Base-by-base conservation (phyloP, 495 filamentous ascomycete genomes). In the Lindgomyces ingoldianus region DNA sequence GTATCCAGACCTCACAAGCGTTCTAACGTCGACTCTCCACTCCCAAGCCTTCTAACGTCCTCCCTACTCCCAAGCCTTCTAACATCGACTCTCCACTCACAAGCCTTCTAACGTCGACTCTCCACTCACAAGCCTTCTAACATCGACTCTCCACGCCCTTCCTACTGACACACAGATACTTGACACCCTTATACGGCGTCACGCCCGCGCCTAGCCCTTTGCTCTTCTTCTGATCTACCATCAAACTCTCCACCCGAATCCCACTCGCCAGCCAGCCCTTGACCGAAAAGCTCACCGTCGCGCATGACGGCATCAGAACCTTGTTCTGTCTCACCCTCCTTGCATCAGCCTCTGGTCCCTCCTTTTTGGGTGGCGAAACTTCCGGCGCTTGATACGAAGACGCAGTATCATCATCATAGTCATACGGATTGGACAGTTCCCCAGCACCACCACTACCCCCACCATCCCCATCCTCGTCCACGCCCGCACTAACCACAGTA, bases 131-230 rank as follows among this genome's bases (percentile, higher is more conserved):
- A n/a, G n/a, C n/a, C n/a, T n/a, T n/a, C n/a, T 60, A 65, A 51
- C 62, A 76, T 87, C 89, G 76, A 65, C 87, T 81, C 76, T 98
- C 94, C 42, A 99, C 82, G 2, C 95, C 95, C 45, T 84, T 85
- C 65, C 84, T 86, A 76, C 91, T 96, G 27, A 94, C 85, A 67
- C 91, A 96, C 59, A 98, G 74, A 76, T 99, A 99, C 77, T 98
- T 99, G 48, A 98, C 94, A 12, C 94, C 95, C 79, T 98, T 99
- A 75, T 96, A 99, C 42, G 95, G 94, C 75, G 90, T 93, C 45
- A 98, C 84, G 11, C 88, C 85, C 68, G 96, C 90, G 0, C 91
- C 92, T 11, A 99, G 64, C 2, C 94, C 94, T 27, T 87, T 82
- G 76, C 91, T 95, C 78, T 87, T 91, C 68, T 90, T 86, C n/a